Evolutionary conservation across 371 early-diverging fungal species (phyloP).

Genomic region (Mucor ambiguus): DNA sequence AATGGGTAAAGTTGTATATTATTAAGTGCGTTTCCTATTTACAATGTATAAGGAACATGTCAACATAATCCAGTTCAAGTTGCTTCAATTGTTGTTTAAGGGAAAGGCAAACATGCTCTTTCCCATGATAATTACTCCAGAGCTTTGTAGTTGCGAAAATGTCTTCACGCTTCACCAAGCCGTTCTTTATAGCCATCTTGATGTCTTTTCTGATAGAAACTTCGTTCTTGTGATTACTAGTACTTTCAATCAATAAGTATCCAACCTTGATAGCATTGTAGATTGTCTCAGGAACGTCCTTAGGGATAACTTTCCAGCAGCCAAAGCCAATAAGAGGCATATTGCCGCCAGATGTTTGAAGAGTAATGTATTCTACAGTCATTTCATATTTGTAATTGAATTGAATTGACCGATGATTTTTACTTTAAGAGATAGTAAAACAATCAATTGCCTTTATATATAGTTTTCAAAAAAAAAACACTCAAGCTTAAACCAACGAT

Average conservation of each 20-base stretch:
- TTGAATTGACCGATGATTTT: neutral
- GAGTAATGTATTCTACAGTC: conserved; percentile 4
- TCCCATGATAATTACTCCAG: conserved; percentile 58
- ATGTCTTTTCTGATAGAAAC: conserved; percentile 67
- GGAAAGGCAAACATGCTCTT: conserved; percentile 46
- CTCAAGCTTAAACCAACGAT: neutral
- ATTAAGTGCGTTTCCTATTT: neutral
- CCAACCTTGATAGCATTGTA: conserved; percentile 52
- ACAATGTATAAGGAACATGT: conserved; percentile 60
- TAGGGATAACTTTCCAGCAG: conserved; percentile 31
- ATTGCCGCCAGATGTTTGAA: neutral
- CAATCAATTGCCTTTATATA: neutral
- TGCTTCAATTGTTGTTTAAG: conserved; percentile 46
- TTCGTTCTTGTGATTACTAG: conserved; percentile 61
- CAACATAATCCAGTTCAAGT: conserved; percentile 65
- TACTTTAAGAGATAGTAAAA: neutral
- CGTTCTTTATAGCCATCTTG: conserved; percentile 44
- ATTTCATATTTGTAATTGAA: neutral
- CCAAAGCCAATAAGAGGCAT: conserved; percentile 31
- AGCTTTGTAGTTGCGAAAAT: conserved; percentile 75
- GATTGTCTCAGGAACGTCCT: conserved; percentile 25
- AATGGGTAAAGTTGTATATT: neutral
- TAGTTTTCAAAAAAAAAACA: neutral
- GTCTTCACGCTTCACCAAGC: conserved; percentile 48
- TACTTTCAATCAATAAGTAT: conserved; percentile 43